phyloP scores from a whole-genome alignment of 2,329 filamentous ascomycete species.

The Colletotrichum tropicicola region DNA sequence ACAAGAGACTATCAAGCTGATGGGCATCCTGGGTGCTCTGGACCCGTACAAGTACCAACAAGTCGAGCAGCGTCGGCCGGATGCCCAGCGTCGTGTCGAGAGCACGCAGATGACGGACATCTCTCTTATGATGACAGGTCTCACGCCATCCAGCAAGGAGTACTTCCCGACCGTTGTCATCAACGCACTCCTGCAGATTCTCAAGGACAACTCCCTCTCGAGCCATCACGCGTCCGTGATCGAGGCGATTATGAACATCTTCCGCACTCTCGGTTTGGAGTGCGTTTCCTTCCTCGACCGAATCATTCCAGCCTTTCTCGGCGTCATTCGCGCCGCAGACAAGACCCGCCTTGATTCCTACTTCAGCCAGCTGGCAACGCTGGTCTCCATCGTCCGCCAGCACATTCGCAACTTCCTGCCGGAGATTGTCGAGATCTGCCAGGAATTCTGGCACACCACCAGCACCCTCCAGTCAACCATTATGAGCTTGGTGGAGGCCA shows the following conservation, averaged over 20 bases:
- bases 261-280: slow-evolving; percentile 93
- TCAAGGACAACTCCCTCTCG: slow-evolving; percentile 88
- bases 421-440: slow-evolving; percentile 84
- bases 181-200: slow-evolving; percentile 89
- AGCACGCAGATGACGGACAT: slow-evolving; percentile 84
- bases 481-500: slow-evolving; percentile 89
- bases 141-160: slow-evolving; percentile 96
- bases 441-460: slow-evolving; percentile 89
- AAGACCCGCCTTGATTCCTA: slow-evolving; percentile 88
- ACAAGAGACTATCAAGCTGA: slow-evolving; percentile 94
- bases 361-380: slow-evolving; percentile 93
- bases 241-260: slow-evolving; percentile 98
- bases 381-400: slow-evolving; percentile 95
- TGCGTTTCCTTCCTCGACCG: slow-evolving; percentile 94
- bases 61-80: slow-evolving; percentile 88
- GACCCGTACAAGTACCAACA: slow-evolving; percentile 98
- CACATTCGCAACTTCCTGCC: slow-evolving; percentile 93
- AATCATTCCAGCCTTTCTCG: slow-evolving; percentile 92
- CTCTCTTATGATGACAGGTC: slow-evolving; percentile 95
- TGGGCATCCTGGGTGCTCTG: slow-evolving; percentile 93
- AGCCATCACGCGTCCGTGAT: slow-evolving; percentile 95
- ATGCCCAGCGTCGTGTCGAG: slow-evolving; percentile 75
- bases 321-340: slow-evolving; percentile 85
- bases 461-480: slow-evolving; percentile 90
- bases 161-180: slow-evolving; percentile 99